Evolutionary conservation across 768 basidiomycete species (phyloP), one percentile per base, ranked within the genome.

Genomic region (Rhodotorula sphaerocarpa): DNA sequence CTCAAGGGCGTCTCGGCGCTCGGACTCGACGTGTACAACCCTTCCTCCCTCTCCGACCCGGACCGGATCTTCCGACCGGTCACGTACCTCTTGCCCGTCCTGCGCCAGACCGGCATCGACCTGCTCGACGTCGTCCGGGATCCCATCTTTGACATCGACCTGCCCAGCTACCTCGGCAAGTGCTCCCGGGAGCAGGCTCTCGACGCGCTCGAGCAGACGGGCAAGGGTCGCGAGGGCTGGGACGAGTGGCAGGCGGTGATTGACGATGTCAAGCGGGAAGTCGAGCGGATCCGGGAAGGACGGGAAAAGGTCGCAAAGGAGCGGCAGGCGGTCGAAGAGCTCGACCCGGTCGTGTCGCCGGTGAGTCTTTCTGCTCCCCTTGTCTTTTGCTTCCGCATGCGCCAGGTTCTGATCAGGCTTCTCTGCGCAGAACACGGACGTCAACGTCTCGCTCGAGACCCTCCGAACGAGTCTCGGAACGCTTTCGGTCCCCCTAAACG

Each of bases 391-490:
- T 21, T 14, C 10, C 28, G 20, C 6, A 3, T 28, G 18, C 9
- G 34, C 11, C 20, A 16, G 12, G 23, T 20, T n/a, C 23, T 44
- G 43, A 18, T 23, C 43, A n/a, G 43, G 7, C 21, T 4, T 18
- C 20, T 14, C 15, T 5, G 12, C 30, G 34, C 53, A 62, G 63
- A 57, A 52, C 31, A 52, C 58, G 25, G 53, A 66, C 23, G 50
- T 52, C 57, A 76, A 87, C 11, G 55, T 58, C 21, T 57, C 58
- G 21, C 71, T 59, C 87, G 87, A 3, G 27, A 82, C 81, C 54
- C 79, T 91, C 39, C 83, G 87, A 27, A 80, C 80, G 28, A 84
- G 86, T 71, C 80, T 92, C 50, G 27, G 25, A 77, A 81, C 5
- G 76, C 82, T 62, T 79, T 86, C n/a, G 75, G 79, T 11, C 79